Percentiles rank a stretch among this genome's conserved stretches.
Conservation (phyloP, 2,329 filamentous ascomycete species). For the Shiraia bambusicola region DNA sequence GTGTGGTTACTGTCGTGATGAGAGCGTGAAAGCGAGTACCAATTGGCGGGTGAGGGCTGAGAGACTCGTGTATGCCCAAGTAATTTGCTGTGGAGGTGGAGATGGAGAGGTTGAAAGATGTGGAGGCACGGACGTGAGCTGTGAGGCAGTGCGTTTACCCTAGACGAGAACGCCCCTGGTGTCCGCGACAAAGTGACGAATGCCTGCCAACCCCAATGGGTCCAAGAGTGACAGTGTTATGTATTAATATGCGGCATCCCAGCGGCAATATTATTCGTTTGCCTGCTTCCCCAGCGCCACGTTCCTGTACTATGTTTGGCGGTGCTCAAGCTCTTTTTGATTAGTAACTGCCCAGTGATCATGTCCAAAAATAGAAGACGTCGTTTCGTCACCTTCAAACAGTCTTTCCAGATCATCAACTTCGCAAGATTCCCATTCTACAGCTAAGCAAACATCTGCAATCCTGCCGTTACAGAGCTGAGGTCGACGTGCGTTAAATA, state of each 20-base stretch:
- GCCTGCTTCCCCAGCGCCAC: neutral
- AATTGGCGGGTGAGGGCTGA: constrained; percentile 1
- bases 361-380: neutral
- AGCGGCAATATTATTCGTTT: neutral
- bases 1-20: neutral
- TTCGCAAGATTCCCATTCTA: neutral
- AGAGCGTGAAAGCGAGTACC: neutral
- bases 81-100: constrained; percentile 12
- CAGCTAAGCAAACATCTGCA: neutral
- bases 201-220: neutral
- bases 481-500: neutral
- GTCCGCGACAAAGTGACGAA: neutral
- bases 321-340: too few species aligned
- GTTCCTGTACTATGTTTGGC: too few species aligned
- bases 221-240: neutral
- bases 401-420: neutral
- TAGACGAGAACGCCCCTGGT: neutral
- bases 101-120: constrained; percentile 11
- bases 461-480: neutral
- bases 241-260: neutral
- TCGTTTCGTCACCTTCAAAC: too few species aligned
- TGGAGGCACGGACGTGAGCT: constrained; percentile 12
- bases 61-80: constrained; percentile 10
- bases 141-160: constrained; percentile 21
- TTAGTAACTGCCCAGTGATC: too few species aligned